Conservation (phyloP, 2,329 filamentous ascomycete species). For the Neurospora crassa region DNA sequence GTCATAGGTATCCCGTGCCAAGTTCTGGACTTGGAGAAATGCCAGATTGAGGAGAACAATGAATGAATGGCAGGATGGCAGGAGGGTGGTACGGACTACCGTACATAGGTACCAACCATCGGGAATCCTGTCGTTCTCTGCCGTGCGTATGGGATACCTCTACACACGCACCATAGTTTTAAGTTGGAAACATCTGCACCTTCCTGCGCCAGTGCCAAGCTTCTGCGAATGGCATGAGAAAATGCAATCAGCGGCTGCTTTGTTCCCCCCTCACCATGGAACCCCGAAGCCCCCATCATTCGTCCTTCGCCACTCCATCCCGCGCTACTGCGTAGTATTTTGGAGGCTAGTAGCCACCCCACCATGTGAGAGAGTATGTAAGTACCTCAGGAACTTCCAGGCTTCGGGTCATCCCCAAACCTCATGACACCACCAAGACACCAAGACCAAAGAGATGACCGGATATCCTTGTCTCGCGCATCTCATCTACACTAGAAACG, state of each 20-base stretch:
- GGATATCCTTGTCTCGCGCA: neutral
- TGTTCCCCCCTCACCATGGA: neutral
- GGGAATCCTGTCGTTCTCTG: too few species aligned
- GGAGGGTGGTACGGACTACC: neutral
- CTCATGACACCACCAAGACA: neutral
- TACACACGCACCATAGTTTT: neutral
- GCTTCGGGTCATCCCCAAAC: neutral
- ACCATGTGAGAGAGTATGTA: neutral
- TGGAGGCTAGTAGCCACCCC: neutral
- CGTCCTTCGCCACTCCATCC: neutral
- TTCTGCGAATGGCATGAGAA: neutral
- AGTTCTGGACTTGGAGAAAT: neutral
- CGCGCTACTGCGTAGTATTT: neutral
- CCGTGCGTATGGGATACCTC: neutral
- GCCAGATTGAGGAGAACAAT: neutral
- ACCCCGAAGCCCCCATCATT: neutral
- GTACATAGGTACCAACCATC: too few species aligned
- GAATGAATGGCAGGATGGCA: neutral
- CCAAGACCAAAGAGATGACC: neutral
- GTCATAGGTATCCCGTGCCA: neutral
- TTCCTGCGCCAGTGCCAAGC: neutral
- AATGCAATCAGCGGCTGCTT: neutral
- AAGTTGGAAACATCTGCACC: neutral
- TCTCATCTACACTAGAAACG: neutral
- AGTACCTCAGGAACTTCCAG: neutral